Evolutionary conservation across 371 early-diverging fungal genomes (phyloP).

Genomic region (Mucor ambiguus): DNA sequence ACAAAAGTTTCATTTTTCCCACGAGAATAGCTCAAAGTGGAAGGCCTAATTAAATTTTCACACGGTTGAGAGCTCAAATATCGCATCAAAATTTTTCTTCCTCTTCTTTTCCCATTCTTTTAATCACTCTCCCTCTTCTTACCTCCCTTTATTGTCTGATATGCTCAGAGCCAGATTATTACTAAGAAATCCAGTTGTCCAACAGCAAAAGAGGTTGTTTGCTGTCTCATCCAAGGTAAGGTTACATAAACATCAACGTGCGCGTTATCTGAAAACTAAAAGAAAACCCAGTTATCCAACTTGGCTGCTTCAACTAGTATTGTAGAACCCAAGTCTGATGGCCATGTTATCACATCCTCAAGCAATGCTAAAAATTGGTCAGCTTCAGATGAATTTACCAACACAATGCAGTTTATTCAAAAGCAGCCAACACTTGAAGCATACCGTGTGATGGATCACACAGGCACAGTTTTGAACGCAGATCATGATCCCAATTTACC

Average conservation of each 20-base stretch:
- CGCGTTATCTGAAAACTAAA: neutral
- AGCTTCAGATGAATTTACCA: slow-evolving; percentile 30
- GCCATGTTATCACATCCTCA: neutral
- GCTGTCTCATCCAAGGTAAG: slow-evolving; percentile 15
- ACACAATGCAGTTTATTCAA: slow-evolving; percentile 49
- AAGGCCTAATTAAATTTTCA: slow-evolving; percentile 13
- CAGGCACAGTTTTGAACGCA: slow-evolving; percentile 76
- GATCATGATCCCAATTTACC: slow-evolving; percentile 81
- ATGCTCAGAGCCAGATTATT: slow-evolving; percentile 11
- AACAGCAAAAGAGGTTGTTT: slow-evolving; percentile 19
- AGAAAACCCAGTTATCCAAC: slow-evolving; percentile 8
- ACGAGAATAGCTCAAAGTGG: slow-evolving; percentile 16
- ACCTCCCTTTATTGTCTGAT: neutral
- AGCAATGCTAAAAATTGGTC: neutral
- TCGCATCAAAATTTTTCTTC: slow-evolving; percentile 2
- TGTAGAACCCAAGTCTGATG: neutral
- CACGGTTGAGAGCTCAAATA: slow-evolving; percentile 12
- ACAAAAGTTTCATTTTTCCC: slow-evolving; percentile 18
- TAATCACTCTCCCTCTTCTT: neutral
- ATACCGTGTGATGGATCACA: slow-evolving; percentile 91
- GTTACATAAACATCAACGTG: neutral
- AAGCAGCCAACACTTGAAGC: slow-evolving; percentile 72
- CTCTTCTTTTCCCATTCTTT: neutral
- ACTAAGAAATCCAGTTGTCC: neutral
- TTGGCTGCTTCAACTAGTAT: slow-evolving; percentile 6